phyloP scores from a whole-genome alignment of 1,139 yeast genomes.

The Yamadazyma triangularis region DNA sequence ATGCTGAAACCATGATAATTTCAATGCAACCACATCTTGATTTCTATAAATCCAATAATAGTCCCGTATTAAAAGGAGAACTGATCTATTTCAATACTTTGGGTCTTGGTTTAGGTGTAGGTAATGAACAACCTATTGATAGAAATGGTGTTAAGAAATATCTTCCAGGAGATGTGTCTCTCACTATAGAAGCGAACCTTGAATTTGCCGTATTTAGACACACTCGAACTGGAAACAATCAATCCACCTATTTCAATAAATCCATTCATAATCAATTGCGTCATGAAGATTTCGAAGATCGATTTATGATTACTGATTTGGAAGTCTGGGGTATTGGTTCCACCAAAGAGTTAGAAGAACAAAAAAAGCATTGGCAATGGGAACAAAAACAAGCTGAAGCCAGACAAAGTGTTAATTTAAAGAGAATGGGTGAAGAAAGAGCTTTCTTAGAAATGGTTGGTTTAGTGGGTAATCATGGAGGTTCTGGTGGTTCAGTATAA shows the following conservation, averaged over 20 bases:
- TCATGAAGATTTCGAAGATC: conserved; percentile 55
- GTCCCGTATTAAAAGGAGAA: conserved; percentile 24
- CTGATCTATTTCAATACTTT: conserved; percentile 60
- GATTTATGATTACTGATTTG: conserved; percentile 66
- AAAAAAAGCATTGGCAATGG: conserved; percentile 82
- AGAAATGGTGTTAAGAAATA: conserved; percentile 38
- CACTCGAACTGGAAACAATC: conserved; percentile 26
- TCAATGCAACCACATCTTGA: conserved; percentile 66
- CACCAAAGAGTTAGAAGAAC: conserved; percentile 69
- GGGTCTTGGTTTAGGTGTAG: conserved; percentile 82
- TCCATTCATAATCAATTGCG: conserved; percentile 18
- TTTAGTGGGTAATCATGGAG: conserved; percentile 61
- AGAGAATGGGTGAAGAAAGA: conserved; percentile 70
- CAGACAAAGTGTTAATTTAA: conserved; percentile 64
- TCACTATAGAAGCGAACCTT: conserved; percentile 70
- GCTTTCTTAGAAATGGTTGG: conserved; percentile 93
- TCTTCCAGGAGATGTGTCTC: conserved; percentile 66
- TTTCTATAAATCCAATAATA: conserved; percentile 40
- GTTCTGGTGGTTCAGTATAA: conserved; percentile 46
- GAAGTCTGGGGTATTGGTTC: conserved; percentile 95
- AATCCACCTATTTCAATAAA: conserved; percentile 22
- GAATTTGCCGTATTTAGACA: conserved; percentile 83
- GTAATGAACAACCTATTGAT: conserved; percentile 57
- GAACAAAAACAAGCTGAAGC: conserved; percentile 82
- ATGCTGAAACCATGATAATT: conserved; percentile 47